Base-by-base conservation (phyloP, 768 basidiomycete genomes). In the Collybia sordida region DNA sequence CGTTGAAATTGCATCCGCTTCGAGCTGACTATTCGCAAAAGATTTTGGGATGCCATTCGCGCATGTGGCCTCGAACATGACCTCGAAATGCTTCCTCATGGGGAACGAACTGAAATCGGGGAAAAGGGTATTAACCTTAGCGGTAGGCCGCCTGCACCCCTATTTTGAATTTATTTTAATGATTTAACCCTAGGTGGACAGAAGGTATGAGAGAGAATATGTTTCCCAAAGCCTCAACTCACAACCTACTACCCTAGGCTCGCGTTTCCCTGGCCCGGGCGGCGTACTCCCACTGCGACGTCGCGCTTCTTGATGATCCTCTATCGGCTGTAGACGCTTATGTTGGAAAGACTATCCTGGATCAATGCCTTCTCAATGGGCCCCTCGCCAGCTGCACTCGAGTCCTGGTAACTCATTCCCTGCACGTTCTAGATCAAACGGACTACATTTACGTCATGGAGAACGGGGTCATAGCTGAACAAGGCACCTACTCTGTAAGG, bases 281-380 rank as follows among this genome's bases (percentile, higher is more conserved):
- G 0, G 85, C 85, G 1, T 94, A 92, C 59, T 83, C 87, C 3
- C 68, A 76, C 0, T 75, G 86, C 1, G 86, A 90, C 50, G 76
- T 93, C 46, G 81, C 90, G 36, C 77, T 93, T 12, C 74, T 93
- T 23, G 90, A 94, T 59, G 91, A 94, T 60, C 86, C 90, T 14
- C 77, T 93, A 27, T 82, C 83, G 28, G 89, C 90, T 0, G 83
- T 92, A 6, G 90, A 92, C 54, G 81, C 88, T 0, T 82, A 87
- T 55, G 89, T 91, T 4, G 85, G 86, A 8, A 82, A 83, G 55
- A 73, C 73, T 23, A 79, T 88, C 43, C 56, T 88, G 3, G 79
- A 88, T 17, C 69, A 85, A 35, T 87, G 86, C 56, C 61, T 89
- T 4, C 65, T 81, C 17, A 62, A 62, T 17, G 79, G 83, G 0